A percentile compares a stretch with the other conserved stretches of the same genome.
Evolutionary conservation across 129 eudicot species (phyloP).

Genomic region (Flaveria trinervia): DNA sequence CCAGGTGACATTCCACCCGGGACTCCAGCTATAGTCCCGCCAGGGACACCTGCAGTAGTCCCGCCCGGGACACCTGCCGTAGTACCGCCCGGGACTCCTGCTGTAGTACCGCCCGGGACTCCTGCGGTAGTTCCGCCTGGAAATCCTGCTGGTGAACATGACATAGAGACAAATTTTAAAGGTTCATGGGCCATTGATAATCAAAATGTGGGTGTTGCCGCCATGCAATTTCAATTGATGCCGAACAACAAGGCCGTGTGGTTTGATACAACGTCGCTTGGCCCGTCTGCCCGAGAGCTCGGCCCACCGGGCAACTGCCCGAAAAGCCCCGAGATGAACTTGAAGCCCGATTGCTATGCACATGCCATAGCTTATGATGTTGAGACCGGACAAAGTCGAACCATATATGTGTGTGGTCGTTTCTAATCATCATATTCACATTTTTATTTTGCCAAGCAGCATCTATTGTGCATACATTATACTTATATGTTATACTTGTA

Average conservation of each 20-base stretch:
- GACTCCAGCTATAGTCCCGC: neutral
- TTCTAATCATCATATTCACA: neutral
- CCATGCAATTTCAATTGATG: slow-evolving; percentile 89
- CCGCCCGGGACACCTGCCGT: neutral
- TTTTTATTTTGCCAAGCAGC: neutral
- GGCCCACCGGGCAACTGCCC: slow-evolving; percentile 50
- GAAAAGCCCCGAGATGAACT: slow-evolving; percentile 29
- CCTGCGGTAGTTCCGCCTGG: neutral
- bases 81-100: neutral
- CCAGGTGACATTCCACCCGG: neutral
- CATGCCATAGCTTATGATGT: slow-evolving; percentile 72
- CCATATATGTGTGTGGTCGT: slow-evolving; percentile 44
- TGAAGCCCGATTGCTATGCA: slow-evolving; percentile 59
- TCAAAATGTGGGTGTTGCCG: slow-evolving; percentile 65
- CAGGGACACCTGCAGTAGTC: neutral
- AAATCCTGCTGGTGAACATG: neutral
- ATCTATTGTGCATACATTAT: neutral
- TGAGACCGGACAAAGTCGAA: slow-evolving; percentile 45
- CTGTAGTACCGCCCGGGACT: neutral
- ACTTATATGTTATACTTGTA: neutral
- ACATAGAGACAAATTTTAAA: slow-evolving; percentile 29
- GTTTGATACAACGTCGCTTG: slow-evolving; percentile 73
- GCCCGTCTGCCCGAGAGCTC: slow-evolving; percentile 49
- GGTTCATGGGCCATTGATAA: slow-evolving; percentile 55
- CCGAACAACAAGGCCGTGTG: slow-evolving; percentile 63